phyloP scores from a whole-genome alignment of 2,329 filamentous ascomycete species.

The Remersonia thermophila region DNA sequence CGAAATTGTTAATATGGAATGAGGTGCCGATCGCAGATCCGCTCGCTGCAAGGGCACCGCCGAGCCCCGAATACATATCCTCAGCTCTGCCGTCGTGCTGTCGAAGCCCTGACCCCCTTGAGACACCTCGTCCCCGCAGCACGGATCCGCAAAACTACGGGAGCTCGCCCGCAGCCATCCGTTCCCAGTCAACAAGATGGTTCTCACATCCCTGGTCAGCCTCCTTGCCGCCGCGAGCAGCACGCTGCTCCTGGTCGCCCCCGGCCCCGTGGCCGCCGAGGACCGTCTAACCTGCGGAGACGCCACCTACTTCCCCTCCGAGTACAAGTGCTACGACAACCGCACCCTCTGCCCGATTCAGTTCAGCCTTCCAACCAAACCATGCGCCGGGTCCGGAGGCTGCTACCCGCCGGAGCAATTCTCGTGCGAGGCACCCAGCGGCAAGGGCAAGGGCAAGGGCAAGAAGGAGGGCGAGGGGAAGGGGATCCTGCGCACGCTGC shows the following conservation, averaged over 20 bases:
- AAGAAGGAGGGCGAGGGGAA: no score
- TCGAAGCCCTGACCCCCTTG: no score
- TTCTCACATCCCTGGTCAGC: neutral
- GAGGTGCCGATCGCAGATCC: no score
- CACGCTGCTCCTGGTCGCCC: neutral
- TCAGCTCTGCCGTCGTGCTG: no score
- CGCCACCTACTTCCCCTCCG: slow-evolving; percentile 9
- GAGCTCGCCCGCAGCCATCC: no score
- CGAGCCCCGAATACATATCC: no score
- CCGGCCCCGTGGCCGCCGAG: neutral
- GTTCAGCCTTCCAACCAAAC: slow-evolving; percentile 4
- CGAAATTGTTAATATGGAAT: no score
- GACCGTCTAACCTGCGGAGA: slow-evolving; percentile 6
- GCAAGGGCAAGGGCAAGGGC: no score
- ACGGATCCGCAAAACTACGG: no score
- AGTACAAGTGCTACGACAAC: slow-evolving; percentile 12
- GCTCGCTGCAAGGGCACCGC: no score
- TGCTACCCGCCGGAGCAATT: slow-evolving; percentile 8
- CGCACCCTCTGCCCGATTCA: slow-evolving; percentile 7
- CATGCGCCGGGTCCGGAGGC: slow-evolving; percentile 5
- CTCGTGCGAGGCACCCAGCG: slow-evolving; percentile 1
- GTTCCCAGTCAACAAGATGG: neutral
- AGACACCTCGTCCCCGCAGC: no score
- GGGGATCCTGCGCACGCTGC: slow-evolving; percentile 4
- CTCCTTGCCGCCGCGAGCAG: slow-evolving; percentile 1